Evolutionary conservation across 164 flowering plant genomes (phyloP).

Genomic region (Dillenia suffruticosa): DNA sequence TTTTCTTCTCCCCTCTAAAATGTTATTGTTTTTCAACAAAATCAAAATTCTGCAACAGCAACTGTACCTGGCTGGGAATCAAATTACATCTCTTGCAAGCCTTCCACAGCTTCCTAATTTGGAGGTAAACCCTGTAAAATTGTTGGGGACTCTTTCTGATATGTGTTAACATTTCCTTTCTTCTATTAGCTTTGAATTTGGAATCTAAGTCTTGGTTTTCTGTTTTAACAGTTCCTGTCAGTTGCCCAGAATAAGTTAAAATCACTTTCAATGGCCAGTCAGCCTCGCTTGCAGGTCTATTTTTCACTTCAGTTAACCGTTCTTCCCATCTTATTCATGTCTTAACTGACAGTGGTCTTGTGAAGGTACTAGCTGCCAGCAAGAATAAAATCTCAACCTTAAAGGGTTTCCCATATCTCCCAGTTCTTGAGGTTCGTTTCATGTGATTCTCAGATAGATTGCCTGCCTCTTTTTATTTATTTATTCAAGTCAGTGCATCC

Average conservation of each 20-base stretch:
- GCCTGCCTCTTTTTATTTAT: too few species aligned
- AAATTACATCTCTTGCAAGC: constrained; percentile 84
- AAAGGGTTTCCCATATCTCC: constrained; percentile 90
- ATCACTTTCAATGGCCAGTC: constrained; percentile 95
- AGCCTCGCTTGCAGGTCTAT: constrained; percentile 93
- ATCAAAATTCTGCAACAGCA: constrained; percentile 41
- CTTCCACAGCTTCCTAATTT: constrained; percentile 98
- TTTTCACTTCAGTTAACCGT: background rate
- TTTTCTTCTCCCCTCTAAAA: too few species aligned
- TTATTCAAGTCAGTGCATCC: too few species aligned
- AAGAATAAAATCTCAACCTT: constrained; percentile 90
- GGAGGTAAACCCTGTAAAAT: constrained; percentile 55
- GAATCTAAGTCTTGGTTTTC: background rate
- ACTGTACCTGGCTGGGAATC: constrained; percentile 99
- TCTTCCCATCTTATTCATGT: background rate
- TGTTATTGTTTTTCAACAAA: too few species aligned
- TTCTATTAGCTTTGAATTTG: too few species aligned
- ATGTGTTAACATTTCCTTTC: background rate
- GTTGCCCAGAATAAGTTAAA: constrained; percentile 96
- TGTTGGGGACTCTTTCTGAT: background rate
- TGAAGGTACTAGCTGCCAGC: constrained; percentile 97
- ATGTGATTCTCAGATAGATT: too few species aligned
- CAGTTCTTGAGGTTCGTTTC: constrained; percentile 84
- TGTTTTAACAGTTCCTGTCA: constrained; percentile 74
- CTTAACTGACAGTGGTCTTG: background rate